Percentiles rank a stretch among this genome's conserved stretches.
These are phyloP conservation scores for Tremellales sp. DNA, from an alignment of 1,284 basidiomycete species.

Conservation along the genomic window DNA sequence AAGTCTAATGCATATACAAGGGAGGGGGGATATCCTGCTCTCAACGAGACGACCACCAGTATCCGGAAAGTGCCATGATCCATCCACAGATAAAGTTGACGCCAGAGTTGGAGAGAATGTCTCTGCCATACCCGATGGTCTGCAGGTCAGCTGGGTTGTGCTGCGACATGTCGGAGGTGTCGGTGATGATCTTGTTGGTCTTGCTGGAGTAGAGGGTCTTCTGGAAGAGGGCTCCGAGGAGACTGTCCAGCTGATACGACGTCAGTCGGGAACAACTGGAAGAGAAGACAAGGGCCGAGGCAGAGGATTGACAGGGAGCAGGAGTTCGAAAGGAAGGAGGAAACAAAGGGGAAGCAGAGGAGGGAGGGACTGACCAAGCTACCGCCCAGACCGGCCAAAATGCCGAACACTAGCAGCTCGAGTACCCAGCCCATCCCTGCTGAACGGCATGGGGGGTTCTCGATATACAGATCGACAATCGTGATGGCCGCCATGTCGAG, in stretches of 20 bases:
- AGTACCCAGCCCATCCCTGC: conserved; percentile 47
- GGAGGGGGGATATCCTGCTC: too few species aligned
- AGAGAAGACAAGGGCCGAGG: conserved; percentile 1
- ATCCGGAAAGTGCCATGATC: conserved; percentile 32
- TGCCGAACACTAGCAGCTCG: conserved; percentile 59
- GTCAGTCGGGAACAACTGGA: not conserved
- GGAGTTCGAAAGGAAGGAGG: not conserved
- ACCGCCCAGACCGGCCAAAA: conserved; percentile 64
- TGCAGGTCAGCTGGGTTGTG: conserved; percentile 49
- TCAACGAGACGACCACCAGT: too few species aligned
- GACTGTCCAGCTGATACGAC: conserved; percentile 63
- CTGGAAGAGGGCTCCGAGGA: conserved; percentile 85
- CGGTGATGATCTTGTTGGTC: conserved; percentile 64
- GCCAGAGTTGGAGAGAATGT: conserved; percentile 64
- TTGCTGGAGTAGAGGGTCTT: conserved; percentile 67
- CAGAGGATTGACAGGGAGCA: not conserved
- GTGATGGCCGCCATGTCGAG: conserved; percentile 63
- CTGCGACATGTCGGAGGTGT: conserved; percentile 54
- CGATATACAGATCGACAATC: conserved; percentile 58
- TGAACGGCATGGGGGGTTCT: conserved; percentile 56
- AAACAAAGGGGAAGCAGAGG: too few species aligned
- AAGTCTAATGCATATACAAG: too few species aligned
- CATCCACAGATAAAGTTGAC: conserved; percentile 38
- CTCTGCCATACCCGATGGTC: conserved; percentile 61
- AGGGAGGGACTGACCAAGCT: conserved; percentile 60